phyloP scores from a whole-genome alignment of 495 filamentous ascomycete genomes.

The Rusavskia elegans region DNA sequence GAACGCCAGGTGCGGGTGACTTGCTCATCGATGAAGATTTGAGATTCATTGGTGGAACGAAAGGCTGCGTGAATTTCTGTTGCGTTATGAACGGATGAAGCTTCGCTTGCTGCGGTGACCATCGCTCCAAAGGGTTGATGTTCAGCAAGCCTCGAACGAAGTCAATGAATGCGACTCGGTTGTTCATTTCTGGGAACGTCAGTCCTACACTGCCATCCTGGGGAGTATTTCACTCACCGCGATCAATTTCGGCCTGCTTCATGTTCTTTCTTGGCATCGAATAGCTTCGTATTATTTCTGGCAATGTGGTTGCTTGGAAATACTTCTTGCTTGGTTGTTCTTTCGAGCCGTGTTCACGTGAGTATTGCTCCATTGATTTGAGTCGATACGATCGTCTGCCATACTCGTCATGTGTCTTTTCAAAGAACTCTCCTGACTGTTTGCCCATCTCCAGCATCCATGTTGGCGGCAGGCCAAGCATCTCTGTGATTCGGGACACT shows the following conservation, averaged over 20 bases:
- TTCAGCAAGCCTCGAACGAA: conserved; percentile 91
- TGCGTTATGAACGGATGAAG: conserved; percentile 98
- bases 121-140: conserved; percentile 91
- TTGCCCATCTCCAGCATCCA: conserved; percentile 99
- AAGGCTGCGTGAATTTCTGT: conserved; percentile 88
- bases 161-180: conserved; percentile 95
- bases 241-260: conserved; percentile 91
- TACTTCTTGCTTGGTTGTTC: conserved; percentile 99
- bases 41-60: conserved; percentile 94
- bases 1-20: conserved; percentile 88
- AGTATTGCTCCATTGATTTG: conserved; percentile 96
- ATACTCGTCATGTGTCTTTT: conserved; percentile 85
- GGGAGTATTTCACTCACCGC: conserved; percentile 46
- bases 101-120: conserved; percentile 96
- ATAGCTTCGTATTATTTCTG: conserved; percentile 94
- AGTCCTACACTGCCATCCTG: conserved; percentile 5
- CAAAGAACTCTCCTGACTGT: conserved; percentile 93
- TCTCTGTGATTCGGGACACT: conserved; percentile 91
- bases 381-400: conserved; percentile 78
- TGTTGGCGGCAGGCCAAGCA: conserved; percentile 88
- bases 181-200: conserved; percentile 72
- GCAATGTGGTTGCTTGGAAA: conserved; percentile 81
- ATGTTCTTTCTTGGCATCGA: conserved; percentile 98
- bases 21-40: conserved; percentile 69
- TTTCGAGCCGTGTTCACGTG: conserved; percentile 84